Base-by-base conservation (phyloP, 495 filamentous ascomycete species). In the Articulospora tetracladia region DNA sequence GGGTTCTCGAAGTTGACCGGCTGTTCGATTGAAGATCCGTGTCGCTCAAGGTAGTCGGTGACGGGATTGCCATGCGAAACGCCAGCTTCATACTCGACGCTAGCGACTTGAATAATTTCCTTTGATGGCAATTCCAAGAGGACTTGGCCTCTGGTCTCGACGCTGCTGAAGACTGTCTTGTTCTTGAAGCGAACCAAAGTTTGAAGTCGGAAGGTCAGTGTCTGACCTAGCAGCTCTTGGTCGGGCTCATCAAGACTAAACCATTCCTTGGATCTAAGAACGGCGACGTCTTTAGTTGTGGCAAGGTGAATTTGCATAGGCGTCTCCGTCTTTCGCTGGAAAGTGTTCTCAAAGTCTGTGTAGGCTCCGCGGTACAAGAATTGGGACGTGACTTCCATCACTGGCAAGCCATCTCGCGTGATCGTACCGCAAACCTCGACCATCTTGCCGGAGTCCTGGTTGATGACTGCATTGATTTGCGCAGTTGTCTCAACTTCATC, bases 371-470 rank as follows among this genome's bases (percentile, higher is more conserved):
- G 88, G 75, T 98, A 99, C 62, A 99, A 73, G 81, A 98, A 98
- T 73, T 98, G 94, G 52, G 92, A 97, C 15, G 91, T 96, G 17
- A 98, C 94, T 69, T 98, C 91, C 95, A 98, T 98, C 60, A 98
- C 91, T n/a, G 91, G 80, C 64, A 88, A 68, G 53, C 91, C 90
- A 44, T 95, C 85, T 22, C 95, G 85, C 55, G 84, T 88, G 68
- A 98, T 96, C 7, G 94, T 98, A 59, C 94, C 94, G 69, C 93
- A 96, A 22, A 99, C 92, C 74, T 98, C 95, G 10, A 99, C 94
- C 92, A 98, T 97, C 82, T 99, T 99, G 52, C 94, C 94, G 44
- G 94, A 93, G 32, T 96, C 92, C 68, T 97, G 91, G 73, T 98
- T 98, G 79, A 99, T 88, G 58, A 99, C 92, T 20, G 94, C 91